Evolutionary conservation across 2,329 filamentous ascomycete species (phyloP).

Genomic region (Nectriaceae sp.): DNA sequence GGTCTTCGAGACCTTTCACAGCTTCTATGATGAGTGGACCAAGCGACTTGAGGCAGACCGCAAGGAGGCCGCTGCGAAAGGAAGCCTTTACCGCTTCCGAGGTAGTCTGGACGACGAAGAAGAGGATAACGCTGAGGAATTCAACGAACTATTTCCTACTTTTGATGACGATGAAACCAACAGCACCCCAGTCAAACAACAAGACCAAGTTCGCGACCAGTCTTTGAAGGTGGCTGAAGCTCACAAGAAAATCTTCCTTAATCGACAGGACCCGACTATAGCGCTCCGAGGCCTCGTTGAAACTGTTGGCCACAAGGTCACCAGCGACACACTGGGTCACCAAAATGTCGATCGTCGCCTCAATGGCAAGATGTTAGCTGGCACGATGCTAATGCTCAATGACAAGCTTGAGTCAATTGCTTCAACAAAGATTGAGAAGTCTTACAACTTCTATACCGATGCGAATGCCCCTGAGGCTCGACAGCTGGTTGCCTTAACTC

Average conservation of each 20-base stretch:
- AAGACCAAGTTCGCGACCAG: slow-evolving; percentile 51
- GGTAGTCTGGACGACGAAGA: slow-evolving; percentile 78
- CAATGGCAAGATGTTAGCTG: slow-evolving; percentile 63
- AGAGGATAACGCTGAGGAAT: slow-evolving; percentile 71
- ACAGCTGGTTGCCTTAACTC: slow-evolving; percentile 69
- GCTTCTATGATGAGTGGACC: slow-evolving; percentile 80
- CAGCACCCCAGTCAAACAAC: slow-evolving; percentile 31
- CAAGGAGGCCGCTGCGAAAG: slow-evolving; percentile 70
- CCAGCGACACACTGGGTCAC: slow-evolving; percentile 28
- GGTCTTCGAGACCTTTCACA: slow-evolving; percentile 68
- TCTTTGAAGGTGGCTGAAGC: slow-evolving; percentile 63
- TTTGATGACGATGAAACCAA: slow-evolving; percentile 60
- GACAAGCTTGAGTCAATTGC: slow-evolving; percentile 54
- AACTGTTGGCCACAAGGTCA: slow-evolving; percentile 43
- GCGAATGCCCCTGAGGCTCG: slow-evolving; percentile 75
- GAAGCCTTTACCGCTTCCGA: slow-evolving; percentile 80
- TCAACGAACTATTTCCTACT: slow-evolving; percentile 79
- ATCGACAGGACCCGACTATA: slow-evolving; percentile 39
- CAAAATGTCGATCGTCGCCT: slow-evolving; percentile 36
- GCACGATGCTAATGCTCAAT: slow-evolving; percentile 65
- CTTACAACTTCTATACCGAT: slow-evolving; percentile 89
- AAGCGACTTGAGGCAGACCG: slow-evolving; percentile 75
- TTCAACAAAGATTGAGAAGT: slow-evolving; percentile 38
- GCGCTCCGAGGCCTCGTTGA: slow-evolving; percentile 49
- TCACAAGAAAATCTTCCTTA: slow-evolving; percentile 57